A percentile compares a stretch with the other conserved stretches of the same genome.
phyloP scores from a whole-genome alignment of 495 filamentous ascomycete genomes.

The Penicillium manginii region DNA sequence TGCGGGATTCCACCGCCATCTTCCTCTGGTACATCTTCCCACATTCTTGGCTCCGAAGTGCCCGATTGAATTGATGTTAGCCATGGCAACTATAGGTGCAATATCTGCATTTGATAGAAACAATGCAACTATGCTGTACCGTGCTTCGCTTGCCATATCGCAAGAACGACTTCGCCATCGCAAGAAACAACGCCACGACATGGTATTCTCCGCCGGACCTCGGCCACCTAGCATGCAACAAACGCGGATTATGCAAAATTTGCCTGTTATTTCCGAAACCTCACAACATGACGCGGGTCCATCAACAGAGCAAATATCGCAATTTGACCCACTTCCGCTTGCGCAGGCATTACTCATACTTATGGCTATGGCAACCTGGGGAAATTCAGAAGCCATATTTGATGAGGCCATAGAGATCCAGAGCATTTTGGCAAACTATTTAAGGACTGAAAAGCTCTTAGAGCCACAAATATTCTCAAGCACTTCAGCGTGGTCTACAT shows the following conservation, averaged over 20 bases:
- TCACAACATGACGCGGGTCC: neutral
- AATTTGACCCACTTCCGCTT: conserved; percentile 15
- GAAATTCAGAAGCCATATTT: conserved; percentile 21
- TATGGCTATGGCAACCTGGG: conserved; percentile 34
- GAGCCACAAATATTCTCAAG: neutral
- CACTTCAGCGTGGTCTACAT: conserved; percentile 25
- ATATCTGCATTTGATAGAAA: conserved; percentile 48
- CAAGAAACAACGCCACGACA: neutral
- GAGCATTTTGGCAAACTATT: conserved; percentile 19
- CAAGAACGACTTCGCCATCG: conserved; percentile 19
- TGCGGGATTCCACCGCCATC: conserved; percentile 24
- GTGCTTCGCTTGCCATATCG: conserved; percentile 13
- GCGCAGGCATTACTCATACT: conserved; percentile 31
- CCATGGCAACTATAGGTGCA: conserved; percentile 24
- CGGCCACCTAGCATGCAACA: too few species aligned
- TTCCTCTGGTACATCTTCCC: conserved; percentile 31
- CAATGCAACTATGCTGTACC: conserved; percentile 13
- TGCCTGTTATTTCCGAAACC: neutral
- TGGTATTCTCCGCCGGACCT: too few species aligned
- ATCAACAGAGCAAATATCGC: neutral
- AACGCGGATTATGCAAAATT: neutral
- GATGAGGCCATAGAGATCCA: conserved; percentile 28
- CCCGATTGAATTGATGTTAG: conserved; percentile 24
- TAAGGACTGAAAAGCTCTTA: conserved; percentile 17
- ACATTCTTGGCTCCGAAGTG: conserved; percentile 21